A percentile compares a stretch with the other conserved stretches of the same genome.
These are phyloP conservation scores for Rhinocladiella similis DNA, from an alignment of 2,329 filamentous ascomycete species.

Conservation along the genomic window DNA sequence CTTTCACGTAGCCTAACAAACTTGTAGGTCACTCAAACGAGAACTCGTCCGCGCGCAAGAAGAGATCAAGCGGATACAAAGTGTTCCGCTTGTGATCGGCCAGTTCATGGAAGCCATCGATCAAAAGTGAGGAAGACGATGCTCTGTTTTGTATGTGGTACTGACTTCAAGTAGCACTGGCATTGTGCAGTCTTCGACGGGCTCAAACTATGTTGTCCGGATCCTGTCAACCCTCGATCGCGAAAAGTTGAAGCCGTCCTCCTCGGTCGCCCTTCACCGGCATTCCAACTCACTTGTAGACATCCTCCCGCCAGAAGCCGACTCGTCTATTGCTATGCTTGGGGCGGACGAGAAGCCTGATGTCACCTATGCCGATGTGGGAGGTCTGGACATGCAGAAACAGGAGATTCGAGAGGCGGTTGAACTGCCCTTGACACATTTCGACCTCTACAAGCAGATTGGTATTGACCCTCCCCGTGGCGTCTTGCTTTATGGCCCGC, in stretches of 20 bases:
- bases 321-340: slow-evolving; percentile 98
- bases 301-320: slow-evolving; percentile 96
- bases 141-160: not conserved
- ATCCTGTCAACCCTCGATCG: slow-evolving; percentile 98
- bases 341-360: slow-evolving; percentile 96
- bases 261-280: slow-evolving; percentile 93
- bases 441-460: slow-evolving; percentile 98
- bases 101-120: slow-evolving; percentile 99
- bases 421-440: slow-evolving; percentile 93
- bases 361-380: slow-evolving; percentile 95
- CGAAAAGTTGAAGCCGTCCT: slow-evolving; percentile 96
- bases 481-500: slow-evolving; percentile 92
- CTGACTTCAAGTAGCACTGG: slow-evolving; percentile 67
- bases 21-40: slow-evolving; percentile 80
- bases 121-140: slow-evolving; percentile 72
- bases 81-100: slow-evolving; percentile 93
- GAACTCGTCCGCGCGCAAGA: slow-evolving; percentile 97
- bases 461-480: slow-evolving; percentile 97
- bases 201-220: slow-evolving; percentile 97
- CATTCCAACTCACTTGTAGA: slow-evolving; percentile 98
- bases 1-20: slow-evolving; percentile 4
- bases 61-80: slow-evolving; percentile 99
- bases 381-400: slow-evolving; percentile 99
- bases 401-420: slow-evolving; percentile 98
- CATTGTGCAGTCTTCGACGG: slow-evolving; percentile 97